These are phyloP conservation scores for Ochetophila trinervis DNA, from an alignment of 306 rosid genomes.

Conservation along the genomic window DNA sequence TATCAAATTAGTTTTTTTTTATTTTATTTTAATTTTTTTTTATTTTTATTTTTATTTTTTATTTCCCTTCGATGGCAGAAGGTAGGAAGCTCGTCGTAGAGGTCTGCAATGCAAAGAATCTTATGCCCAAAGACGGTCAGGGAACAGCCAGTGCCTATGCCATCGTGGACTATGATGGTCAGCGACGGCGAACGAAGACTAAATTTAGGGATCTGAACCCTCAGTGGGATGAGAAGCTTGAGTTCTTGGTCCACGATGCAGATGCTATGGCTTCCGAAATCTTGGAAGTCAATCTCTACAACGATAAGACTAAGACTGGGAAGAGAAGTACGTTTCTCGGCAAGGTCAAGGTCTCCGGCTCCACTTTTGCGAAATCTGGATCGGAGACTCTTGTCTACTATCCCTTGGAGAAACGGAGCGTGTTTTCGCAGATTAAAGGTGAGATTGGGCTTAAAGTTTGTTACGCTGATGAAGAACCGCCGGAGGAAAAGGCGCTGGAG, in stretches of 20 bases:
- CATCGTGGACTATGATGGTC: conserved; percentile 79
- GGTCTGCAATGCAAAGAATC: conserved; percentile 71
- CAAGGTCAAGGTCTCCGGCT: conserved; percentile 67
- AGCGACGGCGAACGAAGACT: conserved; percentile 73
- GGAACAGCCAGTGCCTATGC: conserved; percentile 96
- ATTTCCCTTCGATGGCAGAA: conserved; percentile 49
- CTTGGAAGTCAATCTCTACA: conserved; percentile 70
- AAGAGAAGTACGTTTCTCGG: conserved; percentile 79
- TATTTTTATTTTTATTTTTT: background rate
- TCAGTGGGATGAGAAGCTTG: conserved; percentile 81
- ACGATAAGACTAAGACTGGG: conserved; percentile 64
- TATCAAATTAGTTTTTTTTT: background rate
- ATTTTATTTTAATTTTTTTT: background rate
- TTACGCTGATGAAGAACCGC: conserved; percentile 60
- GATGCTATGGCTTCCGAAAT: conserved; percentile 53
- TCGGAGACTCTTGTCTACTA: conserved; percentile 51
- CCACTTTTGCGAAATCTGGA: conserved; percentile 41
- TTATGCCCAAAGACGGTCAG: conserved; percentile 96
- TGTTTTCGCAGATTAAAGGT: conserved; percentile 84
- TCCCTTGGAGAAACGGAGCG: conserved; percentile 87
- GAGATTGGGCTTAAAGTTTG: conserved; percentile 65
- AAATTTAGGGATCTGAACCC: conserved; percentile 80
- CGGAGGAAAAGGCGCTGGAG: conserved; percentile 43
- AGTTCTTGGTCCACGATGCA: conserved; percentile 55
- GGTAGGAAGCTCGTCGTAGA: conserved; percentile 65